These are phyloP conservation scores for Pythium sukuiense DNA, from an alignment of 352 stramenopile genomes.

Conservation along the genomic window DNA sequence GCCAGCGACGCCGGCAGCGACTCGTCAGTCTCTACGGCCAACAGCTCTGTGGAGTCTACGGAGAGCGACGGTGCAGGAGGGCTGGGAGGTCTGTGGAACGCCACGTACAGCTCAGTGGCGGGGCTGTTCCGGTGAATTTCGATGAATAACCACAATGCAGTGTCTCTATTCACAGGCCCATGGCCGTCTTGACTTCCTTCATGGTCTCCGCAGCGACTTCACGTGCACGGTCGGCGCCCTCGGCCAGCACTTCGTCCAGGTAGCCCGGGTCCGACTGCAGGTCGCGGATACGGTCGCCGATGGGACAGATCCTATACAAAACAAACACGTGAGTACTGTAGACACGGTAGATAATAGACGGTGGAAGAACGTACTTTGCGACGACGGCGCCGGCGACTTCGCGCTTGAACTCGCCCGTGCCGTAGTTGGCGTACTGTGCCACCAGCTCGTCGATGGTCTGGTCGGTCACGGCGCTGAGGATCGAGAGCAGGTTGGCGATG, in stretches of 20 bases:
- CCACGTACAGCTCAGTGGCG: constrained; percentile 20
- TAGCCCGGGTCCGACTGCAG: constrained; percentile 91
- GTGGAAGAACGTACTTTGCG: constrained; percentile 81
- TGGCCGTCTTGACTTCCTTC: constrained; percentile 72
- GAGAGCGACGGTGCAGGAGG: neutral
- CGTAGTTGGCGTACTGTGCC: constrained; percentile 50
- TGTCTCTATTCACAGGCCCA: constrained; percentile 48
- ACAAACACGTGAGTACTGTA: neutral
- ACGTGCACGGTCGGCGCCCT: constrained; percentile 73
- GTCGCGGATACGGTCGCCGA: constrained; percentile 93
- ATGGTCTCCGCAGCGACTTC: constrained; percentile 70
- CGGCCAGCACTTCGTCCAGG: constrained; percentile 86
- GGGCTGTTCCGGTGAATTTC: constrained; percentile 22
- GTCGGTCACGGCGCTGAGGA: constrained; percentile 76
- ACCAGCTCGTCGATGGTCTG: constrained; percentile 78
- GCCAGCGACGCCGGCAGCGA: neutral
- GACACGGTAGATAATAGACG: no score
- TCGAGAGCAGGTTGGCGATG: constrained; percentile 95
- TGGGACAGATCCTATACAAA: constrained; percentile 84
- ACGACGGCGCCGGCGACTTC: constrained; percentile 94
- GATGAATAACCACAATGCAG: neutral
- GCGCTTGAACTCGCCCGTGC: constrained; percentile 94
- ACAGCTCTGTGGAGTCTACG: neutral
- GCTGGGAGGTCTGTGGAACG: constrained; percentile 10
- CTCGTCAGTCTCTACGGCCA: neutral